These are phyloP conservation scores for Apiosordaria backusii DNA, from an alignment of 495 filamentous ascomycete species.

Conservation along the genomic window DNA sequence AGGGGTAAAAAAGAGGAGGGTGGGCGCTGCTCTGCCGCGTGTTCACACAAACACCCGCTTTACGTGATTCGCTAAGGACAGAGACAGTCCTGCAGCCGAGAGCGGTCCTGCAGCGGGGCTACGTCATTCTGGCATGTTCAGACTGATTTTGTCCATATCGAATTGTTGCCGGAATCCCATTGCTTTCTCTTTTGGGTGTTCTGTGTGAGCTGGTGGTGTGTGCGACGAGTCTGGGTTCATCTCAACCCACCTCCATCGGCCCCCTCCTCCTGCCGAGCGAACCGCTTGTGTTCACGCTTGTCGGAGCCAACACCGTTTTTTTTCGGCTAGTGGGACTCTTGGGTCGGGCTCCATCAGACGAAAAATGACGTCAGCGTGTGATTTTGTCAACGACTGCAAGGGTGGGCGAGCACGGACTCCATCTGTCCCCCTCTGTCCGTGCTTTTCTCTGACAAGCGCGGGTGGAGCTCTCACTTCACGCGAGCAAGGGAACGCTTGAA, in stretches of 20 bases:
- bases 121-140: neutral
- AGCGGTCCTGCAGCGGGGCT: neutral
- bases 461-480: neutral
- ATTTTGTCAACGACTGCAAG: no score
- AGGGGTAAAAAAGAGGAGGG: neutral
- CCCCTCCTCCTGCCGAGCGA: neutral
- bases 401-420: neutral
- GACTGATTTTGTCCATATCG: neutral
- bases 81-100: neutral
- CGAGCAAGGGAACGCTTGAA: neutral
- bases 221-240: neutral
- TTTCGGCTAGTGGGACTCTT: neutral
- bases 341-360: neutral
- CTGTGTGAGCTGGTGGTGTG: neutral
- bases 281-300: neutral
- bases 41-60: neutral
- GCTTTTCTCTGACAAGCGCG: neutral
- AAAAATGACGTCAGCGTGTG: neutral
- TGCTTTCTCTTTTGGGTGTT: neutral
- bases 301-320: neutral
- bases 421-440: neutral
- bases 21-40: neutral
- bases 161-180: constrained; percentile 7
- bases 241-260: neutral
- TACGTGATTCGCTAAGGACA: neutral